Base-by-base conservation (phyloP, 2,329 filamentous ascomycete genomes). In the Tolypocladium ophioglossoides region DNA sequence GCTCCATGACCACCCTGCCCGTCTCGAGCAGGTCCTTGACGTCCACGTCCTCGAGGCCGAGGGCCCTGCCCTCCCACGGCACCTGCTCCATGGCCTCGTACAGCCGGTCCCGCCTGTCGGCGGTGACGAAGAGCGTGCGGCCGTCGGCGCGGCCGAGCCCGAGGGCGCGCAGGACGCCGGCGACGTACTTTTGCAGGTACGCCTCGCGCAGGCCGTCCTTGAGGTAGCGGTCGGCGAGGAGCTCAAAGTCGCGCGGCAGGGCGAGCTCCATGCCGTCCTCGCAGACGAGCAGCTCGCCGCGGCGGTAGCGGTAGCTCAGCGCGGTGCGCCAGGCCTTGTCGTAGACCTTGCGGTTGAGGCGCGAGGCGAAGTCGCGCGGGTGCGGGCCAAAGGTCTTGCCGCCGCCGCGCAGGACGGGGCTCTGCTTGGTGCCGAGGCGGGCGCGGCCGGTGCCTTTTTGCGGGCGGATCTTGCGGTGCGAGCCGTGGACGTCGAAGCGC, bases 321-420 rank as follows among this genome's bases (percentile, higher is more conserved):
- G 94, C 94, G 46, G 88, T 97, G 67, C 94, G 84, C 89, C 90
- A 97, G 11, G 94, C 94, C 63, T 95, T 79, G 72, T 97, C 91
- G 74, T 99, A 99, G 50, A 96, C 83, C 75, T 97, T 97, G 67
- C 80, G 80, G 63, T 87, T 91, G 54, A 99, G 77, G 18, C 80
- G 80, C 24, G 91, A 95, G 56, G 83, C 82, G 67, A 99, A 99
- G 73, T 97, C 90, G 68, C 94, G 82, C 30, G 91, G 91, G 63
- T 91, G 85, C 32, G 94, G 94, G n/a, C 94, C 94, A 65, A 91
- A 89, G 0, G 84, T 77, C 63, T 95, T 92, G 71, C 91, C 92
- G 71, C 94, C 94, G 59, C 94, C 94, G 58, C 79, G 79, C 44
- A 90, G 73, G 69, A 95, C 81, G 3, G 94, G 94, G 48, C 84